A percentile compares a stretch with the other conserved stretches of the same genome.
These are phyloP conservation scores for Rhododendron mucronatum DNA, from an alignment of 148 eudicot genomes.

Conservation along the genomic window DNA sequence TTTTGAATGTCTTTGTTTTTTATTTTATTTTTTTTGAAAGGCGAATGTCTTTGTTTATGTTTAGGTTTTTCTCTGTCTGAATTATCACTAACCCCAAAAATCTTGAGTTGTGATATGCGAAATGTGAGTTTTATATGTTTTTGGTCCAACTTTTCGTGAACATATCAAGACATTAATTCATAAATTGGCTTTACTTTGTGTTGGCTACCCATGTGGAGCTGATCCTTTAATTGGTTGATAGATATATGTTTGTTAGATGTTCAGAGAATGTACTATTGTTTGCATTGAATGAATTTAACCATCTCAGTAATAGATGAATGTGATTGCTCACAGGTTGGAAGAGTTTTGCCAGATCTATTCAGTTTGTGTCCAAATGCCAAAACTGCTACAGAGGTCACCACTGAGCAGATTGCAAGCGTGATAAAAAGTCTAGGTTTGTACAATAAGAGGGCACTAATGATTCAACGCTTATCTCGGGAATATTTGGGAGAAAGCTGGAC, in stretches of 20 bases:
- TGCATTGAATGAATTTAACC: neutral
- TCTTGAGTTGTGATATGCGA: neutral
- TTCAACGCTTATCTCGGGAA: slow-evolving; percentile 56
- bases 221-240: neutral
- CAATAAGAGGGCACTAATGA: slow-evolving; percentile 50
- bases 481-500: slow-evolving; percentile 67
- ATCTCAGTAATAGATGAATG: neutral
- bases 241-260: neutral
- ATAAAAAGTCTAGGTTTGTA: slow-evolving; percentile 59
- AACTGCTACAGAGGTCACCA: slow-evolving; percentile 40
- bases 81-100: neutral
- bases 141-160: neutral
- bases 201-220: neutral
- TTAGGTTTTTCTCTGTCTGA: neutral
- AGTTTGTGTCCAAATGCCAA: slow-evolving; percentile 65
- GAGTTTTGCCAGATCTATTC: slow-evolving; percentile 50
- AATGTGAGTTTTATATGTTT: neutral
- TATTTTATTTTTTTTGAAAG: too few species aligned
- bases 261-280: neutral
- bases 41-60: neutral
- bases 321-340: slow-evolving; percentile 37
- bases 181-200: neutral
- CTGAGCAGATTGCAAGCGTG: slow-evolving; percentile 33
- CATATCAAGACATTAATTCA: neutral
- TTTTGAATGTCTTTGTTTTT: neutral